Evolutionary conservation across 192 early-diverging fungal genomes (phyloP), one percentile per base, ranked within the genome.

Genomic region (Entomortierella lignicola): DNA sequence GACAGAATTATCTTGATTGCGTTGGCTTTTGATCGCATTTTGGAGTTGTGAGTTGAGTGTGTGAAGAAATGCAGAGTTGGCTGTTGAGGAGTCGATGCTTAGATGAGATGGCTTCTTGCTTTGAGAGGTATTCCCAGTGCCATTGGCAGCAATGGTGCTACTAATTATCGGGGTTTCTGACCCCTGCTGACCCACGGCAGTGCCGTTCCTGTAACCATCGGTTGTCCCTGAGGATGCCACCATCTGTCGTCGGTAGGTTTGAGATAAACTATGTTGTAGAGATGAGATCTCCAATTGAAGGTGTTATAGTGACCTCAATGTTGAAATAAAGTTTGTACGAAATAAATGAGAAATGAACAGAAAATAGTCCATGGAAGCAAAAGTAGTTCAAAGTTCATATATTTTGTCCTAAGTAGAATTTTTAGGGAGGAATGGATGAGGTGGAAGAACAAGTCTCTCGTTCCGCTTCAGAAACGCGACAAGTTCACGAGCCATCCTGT

Each of bases 381-480:
- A n/a, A n/a, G n/a, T n/a, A n/a, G n/a, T n/a, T n/a, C n/a, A n/a
- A n/a, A n/a, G 34, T 10, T 37, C 10, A 37, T 37, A 37, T 37
- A 37, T 7, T 10, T 10, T 37, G 34, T 37, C 4, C 34, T 37
- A 37, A 37, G 34, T 2, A 43, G 26, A 27, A 8, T 39, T 30
- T 37, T 48, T 34, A 6, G 54, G 48, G 37, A 37, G 32, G 21
- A 55, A 25, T n/a, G 51, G 55, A n/a, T 21, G 47, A 21, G 56
- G 73, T 26, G 88, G 88, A 0, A 89, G 75, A 8, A 86, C 69
- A 11, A 91, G 80, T 29, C 82, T 84, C 69, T 88, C 85, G 69
- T 92, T 91, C 55, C 92, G 82, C 66, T 83, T 84, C 89, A 88
- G 92, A 61, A 94, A 94, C 10, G 87, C 83, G 50, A 89, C 55